Conservation (phyloP, 1,139 yeast genomes). For the Nakaseomyces glabratus region DNA sequence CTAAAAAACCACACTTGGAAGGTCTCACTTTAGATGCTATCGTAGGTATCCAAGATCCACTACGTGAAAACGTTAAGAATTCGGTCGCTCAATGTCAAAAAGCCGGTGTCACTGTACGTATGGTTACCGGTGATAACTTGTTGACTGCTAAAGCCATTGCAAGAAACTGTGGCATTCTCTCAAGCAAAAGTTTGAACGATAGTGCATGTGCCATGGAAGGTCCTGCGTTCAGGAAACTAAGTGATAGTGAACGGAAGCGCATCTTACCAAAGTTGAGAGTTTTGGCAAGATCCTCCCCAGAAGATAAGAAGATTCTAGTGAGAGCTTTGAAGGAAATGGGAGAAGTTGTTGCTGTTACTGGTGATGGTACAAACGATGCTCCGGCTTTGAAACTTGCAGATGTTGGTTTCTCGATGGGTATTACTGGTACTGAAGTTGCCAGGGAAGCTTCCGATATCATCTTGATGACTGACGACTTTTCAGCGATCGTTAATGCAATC, state of each 20-base stretch:
- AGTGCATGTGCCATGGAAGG: constrained; percentile 81
- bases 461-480: constrained; percentile 89
- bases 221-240: constrained; percentile 67
- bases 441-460: constrained; percentile 93
- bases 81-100: constrained; percentile 77
- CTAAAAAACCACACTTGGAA: constrained; percentile 15
- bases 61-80: constrained; percentile 79
- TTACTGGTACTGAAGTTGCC: constrained; percentile 89
- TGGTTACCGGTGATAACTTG: constrained; percentile 96
- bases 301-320: constrained; percentile 82
- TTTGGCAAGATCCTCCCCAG: constrained; percentile 90
- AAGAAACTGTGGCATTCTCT: constrained; percentile 69
- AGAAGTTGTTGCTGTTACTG: constrained; percentile 96
- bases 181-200: constrained; percentile 43
- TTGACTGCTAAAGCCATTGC: constrained; percentile 89
- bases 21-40: constrained; percentile 51
- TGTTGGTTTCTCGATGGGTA: constrained; percentile 92
- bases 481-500: constrained; percentile 94
- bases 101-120: constrained; percentile 91
- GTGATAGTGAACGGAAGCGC: constrained; percentile 45
- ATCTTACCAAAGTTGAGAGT: constrained; percentile 71
- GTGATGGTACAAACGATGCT: constrained; percentile 96
- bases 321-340: constrained; percentile 71
- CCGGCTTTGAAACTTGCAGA: constrained; percentile 90
- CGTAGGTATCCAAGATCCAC: constrained; percentile 92